These are phyloP conservation scores for Pestalotiopsis sp. DNA, from an alignment of 2,329 filamentous ascomycete genomes.

Conservation along the genomic window DNA sequence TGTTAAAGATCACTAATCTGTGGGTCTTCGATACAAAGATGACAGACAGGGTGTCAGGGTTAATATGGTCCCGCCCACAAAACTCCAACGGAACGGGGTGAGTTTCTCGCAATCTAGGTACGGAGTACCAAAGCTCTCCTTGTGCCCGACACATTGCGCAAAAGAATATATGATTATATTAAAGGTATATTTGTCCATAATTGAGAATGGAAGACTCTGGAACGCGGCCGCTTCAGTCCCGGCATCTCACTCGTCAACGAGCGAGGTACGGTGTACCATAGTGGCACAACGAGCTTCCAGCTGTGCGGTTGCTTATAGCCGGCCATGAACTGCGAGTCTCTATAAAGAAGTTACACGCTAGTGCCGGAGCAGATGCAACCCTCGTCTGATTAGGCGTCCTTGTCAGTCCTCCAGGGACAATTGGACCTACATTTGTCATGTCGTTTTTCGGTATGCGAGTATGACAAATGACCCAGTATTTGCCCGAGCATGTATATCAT, in stretches of 20 bases:
- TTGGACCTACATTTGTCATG: background rate
- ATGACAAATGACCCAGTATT: background rate
- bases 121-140: too few relatives aligned
- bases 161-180: too few relatives aligned
- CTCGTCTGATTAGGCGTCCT: background rate
- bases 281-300: too few relatives aligned
- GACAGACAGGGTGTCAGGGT: background rate
- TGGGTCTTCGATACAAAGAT: background rate
- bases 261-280: too few relatives aligned
- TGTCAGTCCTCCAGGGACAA: background rate
- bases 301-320: too few relatives aligned
- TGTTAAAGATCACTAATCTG: background rate
- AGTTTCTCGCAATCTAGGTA: too few relatives aligned
- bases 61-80: background rate
- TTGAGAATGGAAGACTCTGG: too few relatives aligned
- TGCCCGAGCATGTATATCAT: background rate
- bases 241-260: too few relatives aligned
- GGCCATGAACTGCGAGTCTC: too few relatives aligned
- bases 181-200: too few relatives aligned
- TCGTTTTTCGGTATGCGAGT: background rate
- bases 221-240: too few relatives aligned
- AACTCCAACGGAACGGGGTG: background rate
- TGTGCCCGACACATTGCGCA: too few relatives aligned
- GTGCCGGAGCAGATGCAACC: background rate
- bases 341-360: background rate